These are phyloP conservation scores for Pseudogymnoascus sp. DNA, from an alignment of 2,329 filamentous ascomycete species.

Conservation along the genomic window DNA sequence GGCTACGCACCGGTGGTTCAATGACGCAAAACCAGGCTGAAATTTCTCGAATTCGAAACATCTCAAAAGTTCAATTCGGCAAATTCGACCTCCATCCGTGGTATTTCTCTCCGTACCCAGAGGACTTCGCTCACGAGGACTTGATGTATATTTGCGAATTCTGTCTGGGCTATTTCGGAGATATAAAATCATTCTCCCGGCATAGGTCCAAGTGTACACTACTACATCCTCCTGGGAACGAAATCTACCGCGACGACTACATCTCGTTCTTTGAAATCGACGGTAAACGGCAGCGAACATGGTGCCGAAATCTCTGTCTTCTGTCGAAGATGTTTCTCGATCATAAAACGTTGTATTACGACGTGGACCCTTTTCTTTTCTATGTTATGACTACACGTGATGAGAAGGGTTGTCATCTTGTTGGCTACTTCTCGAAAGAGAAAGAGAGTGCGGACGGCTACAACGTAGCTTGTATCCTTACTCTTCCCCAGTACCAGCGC, in stretches of 20 bases:
- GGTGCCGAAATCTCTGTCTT: conserved; percentile 92
- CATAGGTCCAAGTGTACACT: conserved; percentile 87
- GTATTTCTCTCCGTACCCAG: conserved; percentile 98
- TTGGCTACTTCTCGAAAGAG: conserved; percentile 99
- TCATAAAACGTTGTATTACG: conserved; percentile 97
- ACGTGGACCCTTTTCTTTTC: conserved; percentile 98
- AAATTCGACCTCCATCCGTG: conserved; percentile 88
- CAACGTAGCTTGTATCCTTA: conserved; percentile 97
- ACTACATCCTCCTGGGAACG: conserved; percentile 90
- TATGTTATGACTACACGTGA: conserved; percentile 94
- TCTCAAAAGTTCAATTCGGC: conserved; percentile 91
- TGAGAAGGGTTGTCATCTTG: conserved; percentile 84
- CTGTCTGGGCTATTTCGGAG: conserved; percentile 85
- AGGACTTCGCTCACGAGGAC: conserved; percentile 80
- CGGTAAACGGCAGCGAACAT: conserved; percentile 85
- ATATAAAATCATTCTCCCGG: conserved; percentile 72
- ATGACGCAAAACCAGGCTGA: conserved; percentile 99
- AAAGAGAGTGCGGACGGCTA: conserved; percentile 96
- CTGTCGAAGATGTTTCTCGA: conserved; percentile 95
- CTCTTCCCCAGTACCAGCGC: conserved; percentile 89
- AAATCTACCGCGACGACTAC: conserved; percentile 92
- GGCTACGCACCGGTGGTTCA: conserved; percentile 84
- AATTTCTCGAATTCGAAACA: conserved; percentile 89
- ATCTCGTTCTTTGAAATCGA: conserved; percentile 98
- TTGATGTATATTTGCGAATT: conserved; percentile 97